These are phyloP conservation scores for Flaveria sonorensis DNA, from an alignment of 129 eudicot species.

Conservation along the genomic window DNA sequence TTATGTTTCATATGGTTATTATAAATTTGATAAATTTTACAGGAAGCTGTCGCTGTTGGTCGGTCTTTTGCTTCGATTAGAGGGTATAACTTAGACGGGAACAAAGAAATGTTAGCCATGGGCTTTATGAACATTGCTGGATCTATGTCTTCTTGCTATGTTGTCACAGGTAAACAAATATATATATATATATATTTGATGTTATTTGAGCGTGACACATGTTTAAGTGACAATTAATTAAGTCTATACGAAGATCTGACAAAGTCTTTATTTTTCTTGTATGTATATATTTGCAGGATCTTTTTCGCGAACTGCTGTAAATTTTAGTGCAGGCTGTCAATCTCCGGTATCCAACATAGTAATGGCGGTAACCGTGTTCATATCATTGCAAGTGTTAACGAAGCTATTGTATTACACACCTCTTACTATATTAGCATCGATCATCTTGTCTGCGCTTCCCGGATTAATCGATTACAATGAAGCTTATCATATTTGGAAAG, in stretches of 20 bases:
- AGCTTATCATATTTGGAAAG: slow-evolving; percentile 61
- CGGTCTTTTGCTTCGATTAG: no score
- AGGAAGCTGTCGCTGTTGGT: no score
- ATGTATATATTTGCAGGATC: slow-evolving; percentile 43
- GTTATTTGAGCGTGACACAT: no score
- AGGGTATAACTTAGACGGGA: no score
- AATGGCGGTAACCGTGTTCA: slow-evolving; percentile 62
- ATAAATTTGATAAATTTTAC: no score
- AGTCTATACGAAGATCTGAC: background rate
- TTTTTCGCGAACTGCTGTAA: slow-evolving; percentile 69
- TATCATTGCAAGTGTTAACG: slow-evolving; percentile 50
- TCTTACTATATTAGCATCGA: slow-evolving; percentile 49
- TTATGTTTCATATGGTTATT: no score
- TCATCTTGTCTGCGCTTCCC: slow-evolving; percentile 62
- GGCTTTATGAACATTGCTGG: no score
- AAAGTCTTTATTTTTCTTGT: no score
- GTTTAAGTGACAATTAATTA: background rate
- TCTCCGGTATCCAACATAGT: slow-evolving; percentile 60
- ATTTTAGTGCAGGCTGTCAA: slow-evolving; percentile 64
- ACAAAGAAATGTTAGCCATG: no score
- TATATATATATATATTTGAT: no score
- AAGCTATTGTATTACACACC: slow-evolving; percentile 63
- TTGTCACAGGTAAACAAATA: no score
- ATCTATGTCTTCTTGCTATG: no score
- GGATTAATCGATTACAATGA: slow-evolving; percentile 32